Base-by-base conservation (phyloP, 805 yeast genomes). In the Kuraishia ogatae region DNA sequence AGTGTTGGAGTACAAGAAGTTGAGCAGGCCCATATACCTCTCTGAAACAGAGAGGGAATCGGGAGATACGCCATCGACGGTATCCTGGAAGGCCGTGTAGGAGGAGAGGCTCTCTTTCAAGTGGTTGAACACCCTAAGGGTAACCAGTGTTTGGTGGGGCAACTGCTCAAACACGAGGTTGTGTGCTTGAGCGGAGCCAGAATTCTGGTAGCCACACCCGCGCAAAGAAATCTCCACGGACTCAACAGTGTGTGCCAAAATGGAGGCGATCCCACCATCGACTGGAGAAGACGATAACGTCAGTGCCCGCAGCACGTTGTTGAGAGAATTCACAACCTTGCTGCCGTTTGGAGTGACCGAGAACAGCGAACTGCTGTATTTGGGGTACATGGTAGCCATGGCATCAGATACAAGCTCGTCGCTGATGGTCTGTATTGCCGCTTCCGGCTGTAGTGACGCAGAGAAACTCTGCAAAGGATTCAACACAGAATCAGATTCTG, bases 231-330 rank as follows among this genome's bases (percentile, higher is more conserved):
- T 80, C 61, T 89, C 97, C 7, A 80, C 67, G 1, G 88, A 79
- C 54, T 82, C 81, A 21, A 87, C 77, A 0, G 88, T 81, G 59
- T 79, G 80, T 1, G 81, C 73, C 17, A 88, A 22, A 28, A 54
- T 39, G n/a, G 50, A 20, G 7, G 55, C 48, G 21, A 52, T 21
- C 15, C 24, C 70, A 62, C 86, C 85, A 2, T 71, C 62, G 82
- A 89, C 85, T 39, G 85, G 65, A 1, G 87, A 74, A 0, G 98
- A 98, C 49, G 92, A 71, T 64, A 93, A 89, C 57, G 53, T 21
- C 11, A 52, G 43, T 2, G 28, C 19, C 13, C 50, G 35, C n/a
- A 15, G 5, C 13, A 35, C 24, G 50, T 28, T 52, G 39, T 22
- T 11, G 19, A 52, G 39, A 15, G 50, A 52, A 15, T 48, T 46